Conservation (phyloP, 495 filamentous ascomycete genomes). For the Penicillium turbatum region DNA sequence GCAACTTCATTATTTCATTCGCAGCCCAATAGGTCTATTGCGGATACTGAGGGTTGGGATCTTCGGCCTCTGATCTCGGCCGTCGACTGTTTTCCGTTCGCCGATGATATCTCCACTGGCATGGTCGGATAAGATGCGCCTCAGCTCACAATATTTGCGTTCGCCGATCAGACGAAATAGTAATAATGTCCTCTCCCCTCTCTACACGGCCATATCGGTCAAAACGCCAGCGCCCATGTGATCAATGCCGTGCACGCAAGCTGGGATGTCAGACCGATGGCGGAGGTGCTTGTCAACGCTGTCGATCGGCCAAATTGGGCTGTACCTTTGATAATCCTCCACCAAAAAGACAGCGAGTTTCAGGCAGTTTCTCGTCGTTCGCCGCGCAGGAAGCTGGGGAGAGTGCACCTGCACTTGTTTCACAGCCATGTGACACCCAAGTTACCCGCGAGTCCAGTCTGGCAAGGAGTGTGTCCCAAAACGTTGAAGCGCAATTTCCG, state of each 20-base stretch:
- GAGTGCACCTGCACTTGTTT: neutral
- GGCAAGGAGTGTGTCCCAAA: slow-evolving; percentile 5
- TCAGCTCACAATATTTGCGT: slow-evolving; percentile 1
- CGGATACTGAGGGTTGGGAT: neutral
- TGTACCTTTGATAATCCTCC: slow-evolving; percentile 34
- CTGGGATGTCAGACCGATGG: slow-evolving; percentile 31
- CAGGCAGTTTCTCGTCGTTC: slow-evolving; percentile 7
- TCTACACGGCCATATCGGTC: slow-evolving; percentile 35
- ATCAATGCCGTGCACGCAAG: slow-evolving; percentile 36
- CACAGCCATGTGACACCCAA: neutral
- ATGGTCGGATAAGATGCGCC: slow-evolving; percentile 1
- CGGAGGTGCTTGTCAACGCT: slow-evolving; percentile 29
- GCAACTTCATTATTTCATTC: neutral
- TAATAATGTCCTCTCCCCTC: slow-evolving; percentile 15
- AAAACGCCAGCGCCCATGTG: slow-evolving; percentile 37
- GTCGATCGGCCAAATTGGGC: slow-evolving; percentile 22
- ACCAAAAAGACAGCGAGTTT: slow-evolving; percentile 22
- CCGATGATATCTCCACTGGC: neutral
- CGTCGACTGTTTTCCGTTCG: neutral
- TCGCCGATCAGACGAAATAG: slow-evolving; percentile 10
- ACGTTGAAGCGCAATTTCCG: slow-evolving; percentile 10
- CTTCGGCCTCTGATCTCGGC: neutral
- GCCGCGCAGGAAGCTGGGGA: slow-evolving; percentile 8
- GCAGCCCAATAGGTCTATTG: neutral
- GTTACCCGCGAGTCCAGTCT: slow-evolving; percentile 6